Evolutionary conservation across 108 stramenopile genomes (phyloP).

Genomic region (Discostella stelligeroides): DNA sequence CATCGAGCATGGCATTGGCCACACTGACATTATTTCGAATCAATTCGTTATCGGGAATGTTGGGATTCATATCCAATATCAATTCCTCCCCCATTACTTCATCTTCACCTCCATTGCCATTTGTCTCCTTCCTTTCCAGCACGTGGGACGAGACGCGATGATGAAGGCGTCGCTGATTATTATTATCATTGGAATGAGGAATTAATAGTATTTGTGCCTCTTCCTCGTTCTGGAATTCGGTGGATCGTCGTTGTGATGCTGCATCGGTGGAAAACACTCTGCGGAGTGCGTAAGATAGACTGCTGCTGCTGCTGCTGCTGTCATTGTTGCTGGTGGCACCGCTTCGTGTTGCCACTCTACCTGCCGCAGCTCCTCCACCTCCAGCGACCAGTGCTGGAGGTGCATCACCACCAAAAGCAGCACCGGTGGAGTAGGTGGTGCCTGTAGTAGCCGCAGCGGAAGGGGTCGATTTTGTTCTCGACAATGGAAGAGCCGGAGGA

Average conservation of each 20-base stretch:
- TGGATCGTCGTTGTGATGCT: too few relatives aligned
- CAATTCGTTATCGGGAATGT: neutral
- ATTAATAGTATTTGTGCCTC: neutral
- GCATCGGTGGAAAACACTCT: neutral
- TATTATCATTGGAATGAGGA: neutral
- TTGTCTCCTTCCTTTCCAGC: neutral
- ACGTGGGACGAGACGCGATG: constrained; percentile 8
- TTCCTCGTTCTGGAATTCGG: neutral
- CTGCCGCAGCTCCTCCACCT: too few relatives aligned
- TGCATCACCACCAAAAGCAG: too few relatives aligned
- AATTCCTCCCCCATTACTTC: neutral
- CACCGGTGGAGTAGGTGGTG: too few relatives aligned
- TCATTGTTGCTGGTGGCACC: too few relatives aligned
- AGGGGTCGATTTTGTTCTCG: too few relatives aligned
- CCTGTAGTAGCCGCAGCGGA: too few relatives aligned
- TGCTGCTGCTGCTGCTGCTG: neutral
- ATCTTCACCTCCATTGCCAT: neutral
- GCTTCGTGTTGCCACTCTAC: too few relatives aligned
- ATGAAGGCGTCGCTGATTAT: neutral
- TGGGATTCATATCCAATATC: constrained; percentile 6
- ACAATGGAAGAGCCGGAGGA: too few relatives aligned
- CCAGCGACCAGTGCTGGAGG: too few relatives aligned
- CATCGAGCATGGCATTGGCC: neutral
- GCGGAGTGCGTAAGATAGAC: neutral
- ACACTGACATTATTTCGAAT: neutral